Conservation (phyloP, 1,139 yeast genomes). For the Lodderomyces parapsilosis region DNA sequence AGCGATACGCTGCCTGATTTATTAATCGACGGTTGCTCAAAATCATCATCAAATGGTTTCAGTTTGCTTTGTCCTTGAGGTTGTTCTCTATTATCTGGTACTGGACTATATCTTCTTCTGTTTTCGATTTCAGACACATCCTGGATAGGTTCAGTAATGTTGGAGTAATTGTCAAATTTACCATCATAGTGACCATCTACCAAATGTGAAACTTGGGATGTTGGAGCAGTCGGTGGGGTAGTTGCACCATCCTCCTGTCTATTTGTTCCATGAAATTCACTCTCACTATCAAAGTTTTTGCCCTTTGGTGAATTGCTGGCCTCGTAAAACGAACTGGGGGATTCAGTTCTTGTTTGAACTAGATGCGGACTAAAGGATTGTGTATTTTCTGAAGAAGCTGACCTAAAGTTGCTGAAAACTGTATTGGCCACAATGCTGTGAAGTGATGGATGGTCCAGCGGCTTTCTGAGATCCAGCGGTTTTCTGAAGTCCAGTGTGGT, state of each 20-base stretch:
- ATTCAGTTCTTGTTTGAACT: not conserved
- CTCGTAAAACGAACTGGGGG: constrained; percentile 7
- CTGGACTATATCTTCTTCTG: constrained; percentile 4
- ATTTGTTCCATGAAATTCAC: constrained; percentile 5
- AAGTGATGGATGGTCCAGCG: constrained; percentile 10
- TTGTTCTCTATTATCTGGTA: not conserved
- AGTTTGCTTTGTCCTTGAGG: not conserved
- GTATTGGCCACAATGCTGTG: constrained; percentile 31
- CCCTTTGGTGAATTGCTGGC: not conserved
- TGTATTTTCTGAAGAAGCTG: constrained; percentile 14
- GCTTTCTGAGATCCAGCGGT: constrained; percentile 4
- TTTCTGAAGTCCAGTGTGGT: constrained; percentile 3
- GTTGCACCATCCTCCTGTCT: constrained; percentile 1
- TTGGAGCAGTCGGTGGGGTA: constrained; percentile 26
- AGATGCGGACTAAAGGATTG: constrained; percentile 7
- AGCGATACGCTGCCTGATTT: constrained; percentile 1
- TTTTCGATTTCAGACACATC: constrained; percentile 8
- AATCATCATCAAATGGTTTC: not conserved
- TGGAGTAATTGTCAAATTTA: constrained; percentile 5
- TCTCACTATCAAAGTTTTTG: constrained; percentile 10
- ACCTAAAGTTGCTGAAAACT: constrained; percentile 41
- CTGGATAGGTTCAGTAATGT: constrained; percentile 10
- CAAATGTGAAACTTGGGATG: constrained; percentile 20
- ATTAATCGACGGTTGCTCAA: not conserved
- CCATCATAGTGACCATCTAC: constrained; percentile 1